phyloP scores from a whole-genome alignment of 208 protist species.

The Leishmania major region DNA sequence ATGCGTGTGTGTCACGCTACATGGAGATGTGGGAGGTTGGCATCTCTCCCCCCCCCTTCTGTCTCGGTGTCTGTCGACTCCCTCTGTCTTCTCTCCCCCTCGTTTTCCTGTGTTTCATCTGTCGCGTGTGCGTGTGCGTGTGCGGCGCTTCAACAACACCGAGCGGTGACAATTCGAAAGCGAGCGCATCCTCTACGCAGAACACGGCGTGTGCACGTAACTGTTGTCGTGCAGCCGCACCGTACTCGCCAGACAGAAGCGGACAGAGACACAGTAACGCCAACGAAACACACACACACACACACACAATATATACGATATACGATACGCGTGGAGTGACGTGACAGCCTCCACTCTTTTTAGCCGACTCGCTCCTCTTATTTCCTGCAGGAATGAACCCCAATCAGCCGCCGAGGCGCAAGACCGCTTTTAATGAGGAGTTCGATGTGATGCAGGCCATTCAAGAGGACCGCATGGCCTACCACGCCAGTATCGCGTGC shows the following conservation, averaged over 20 bases:
- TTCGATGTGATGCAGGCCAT: conserved; percentile 83
- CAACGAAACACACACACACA: conserved; percentile 2
- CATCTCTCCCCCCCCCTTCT: not conserved
- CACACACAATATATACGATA: not conserved
- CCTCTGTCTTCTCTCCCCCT: not conserved
- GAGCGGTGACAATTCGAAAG: not conserved
- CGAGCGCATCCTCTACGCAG: not conserved
- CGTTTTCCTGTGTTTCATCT: not conserved
- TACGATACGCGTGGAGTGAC: not conserved
- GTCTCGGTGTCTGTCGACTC: not conserved
- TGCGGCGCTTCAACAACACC: not conserved
- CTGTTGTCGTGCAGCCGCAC: not conserved
- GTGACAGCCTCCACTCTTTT: not conserved
- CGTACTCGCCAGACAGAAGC: not conserved
- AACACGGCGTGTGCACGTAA: not conserved
- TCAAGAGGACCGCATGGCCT: conserved; percentile 90
- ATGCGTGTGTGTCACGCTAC: not conserved
- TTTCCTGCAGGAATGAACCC: conserved; percentile 22
- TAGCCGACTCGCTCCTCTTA: not conserved
- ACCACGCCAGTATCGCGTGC: conserved; percentile 65
- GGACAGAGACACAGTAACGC: not conserved
- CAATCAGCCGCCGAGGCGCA: conserved; percentile 35
- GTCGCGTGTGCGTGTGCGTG: not conserved
- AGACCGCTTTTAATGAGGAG: conserved; percentile 74
- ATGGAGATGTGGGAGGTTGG: not conserved